phyloP scores from a whole-genome alignment of 208 protist genomes.

The Acanthamoeba rhysodes region DNA sequence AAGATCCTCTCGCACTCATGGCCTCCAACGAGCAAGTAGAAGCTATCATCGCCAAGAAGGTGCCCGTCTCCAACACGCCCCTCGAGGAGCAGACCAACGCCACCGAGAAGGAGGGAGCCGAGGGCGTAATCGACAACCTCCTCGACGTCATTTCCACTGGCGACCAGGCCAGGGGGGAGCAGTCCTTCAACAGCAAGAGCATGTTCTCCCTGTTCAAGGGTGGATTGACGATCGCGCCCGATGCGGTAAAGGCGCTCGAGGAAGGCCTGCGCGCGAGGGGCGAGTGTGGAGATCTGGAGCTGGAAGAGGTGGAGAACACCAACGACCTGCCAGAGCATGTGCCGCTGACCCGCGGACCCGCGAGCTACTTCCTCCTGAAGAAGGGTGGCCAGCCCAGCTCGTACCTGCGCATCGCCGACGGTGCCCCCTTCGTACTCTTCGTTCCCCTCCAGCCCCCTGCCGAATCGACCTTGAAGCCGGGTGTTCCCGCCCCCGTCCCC shows the following conservation, averaged over 20 bases:
- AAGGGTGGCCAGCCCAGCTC: background rate
- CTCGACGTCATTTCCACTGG: background rate
- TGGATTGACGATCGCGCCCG: background rate
- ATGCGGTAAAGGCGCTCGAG: constrained; percentile 10
- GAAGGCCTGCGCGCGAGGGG: background rate
- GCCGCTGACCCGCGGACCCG: constrained; percentile 7
- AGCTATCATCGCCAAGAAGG: constrained; percentile 46
- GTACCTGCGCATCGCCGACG: constrained; percentile 21
- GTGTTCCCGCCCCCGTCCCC: background rate
- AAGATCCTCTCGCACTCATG: constrained; percentile 7
- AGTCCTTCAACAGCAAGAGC: constrained; percentile 1
- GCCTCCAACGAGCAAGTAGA: constrained; percentile 6
- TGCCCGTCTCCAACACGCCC: constrained; percentile 9
- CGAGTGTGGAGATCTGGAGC: background rate
- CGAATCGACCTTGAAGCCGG: background rate
- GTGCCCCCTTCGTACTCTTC: constrained; percentile 34
- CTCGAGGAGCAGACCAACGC: constrained; percentile 18
- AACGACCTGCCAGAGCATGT: constrained; percentile 16
- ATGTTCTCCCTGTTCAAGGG: constrained; percentile 7
- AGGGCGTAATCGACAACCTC: background rate
- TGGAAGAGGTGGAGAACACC: background rate
- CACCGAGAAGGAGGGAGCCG: background rate
- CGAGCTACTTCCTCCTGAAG: constrained; percentile 60
- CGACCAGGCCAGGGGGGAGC: background rate
- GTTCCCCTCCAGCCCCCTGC: background rate